Percentiles rank a stretch among this genome's conserved stretches.
These are phyloP conservation scores for Acer negundo DNA, from an alignment of 345 rosid genomes.

Conservation along the genomic window DNA sequence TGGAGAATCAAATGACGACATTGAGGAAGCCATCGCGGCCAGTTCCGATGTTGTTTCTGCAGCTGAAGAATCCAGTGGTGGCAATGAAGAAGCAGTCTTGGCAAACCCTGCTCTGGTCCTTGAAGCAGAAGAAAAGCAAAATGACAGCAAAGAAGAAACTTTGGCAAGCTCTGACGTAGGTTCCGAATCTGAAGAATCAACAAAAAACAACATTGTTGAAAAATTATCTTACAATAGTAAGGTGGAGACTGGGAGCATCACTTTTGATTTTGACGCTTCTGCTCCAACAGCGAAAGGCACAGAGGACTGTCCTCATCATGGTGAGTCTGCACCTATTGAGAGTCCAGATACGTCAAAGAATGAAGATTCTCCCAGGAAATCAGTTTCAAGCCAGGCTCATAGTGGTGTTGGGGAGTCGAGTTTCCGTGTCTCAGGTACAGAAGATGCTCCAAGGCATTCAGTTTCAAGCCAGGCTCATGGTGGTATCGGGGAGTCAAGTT, in stretches of 20 bases:
- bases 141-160: slow-evolving; percentile 13
- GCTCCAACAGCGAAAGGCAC: slow-evolving; percentile 20
- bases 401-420: too few species aligned
- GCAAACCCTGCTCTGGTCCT: slow-evolving; percentile 17
- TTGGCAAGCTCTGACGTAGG: slow-evolving; percentile 16
- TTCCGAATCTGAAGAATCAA: slow-evolving; percentile 25
- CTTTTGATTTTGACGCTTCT: slow-evolving; percentile 30
- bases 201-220: slow-evolving; percentile 17
- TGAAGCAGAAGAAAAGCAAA: slow-evolving; percentile 18
- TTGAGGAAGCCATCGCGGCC: slow-evolving; percentile 1
- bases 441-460: slow-evolving; percentile 27
- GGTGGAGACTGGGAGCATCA: slow-evolving; percentile 37
- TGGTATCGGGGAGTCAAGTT: slow-evolving; percentile 66
- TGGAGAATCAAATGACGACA: slow-evolving; percentile 6
- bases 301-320: slow-evolving; percentile 24
- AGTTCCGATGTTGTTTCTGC: slow-evolving; percentile 2
- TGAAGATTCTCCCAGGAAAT: slow-evolving; percentile 27
- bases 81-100: background rate
- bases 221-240: slow-evolving; percentile 23
- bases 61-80: slow-evolving; percentile 19
- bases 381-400: slow-evolving; percentile 4
- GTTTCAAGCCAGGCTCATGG: slow-evolving; percentile 33
- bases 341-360: slow-evolving; percentile 19
- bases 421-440: background rate
- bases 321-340: slow-evolving; percentile 19